phyloP scores from a whole-genome alignment of 176 grass and related monocot genomes.

The Aegilops longissima region DNA sequence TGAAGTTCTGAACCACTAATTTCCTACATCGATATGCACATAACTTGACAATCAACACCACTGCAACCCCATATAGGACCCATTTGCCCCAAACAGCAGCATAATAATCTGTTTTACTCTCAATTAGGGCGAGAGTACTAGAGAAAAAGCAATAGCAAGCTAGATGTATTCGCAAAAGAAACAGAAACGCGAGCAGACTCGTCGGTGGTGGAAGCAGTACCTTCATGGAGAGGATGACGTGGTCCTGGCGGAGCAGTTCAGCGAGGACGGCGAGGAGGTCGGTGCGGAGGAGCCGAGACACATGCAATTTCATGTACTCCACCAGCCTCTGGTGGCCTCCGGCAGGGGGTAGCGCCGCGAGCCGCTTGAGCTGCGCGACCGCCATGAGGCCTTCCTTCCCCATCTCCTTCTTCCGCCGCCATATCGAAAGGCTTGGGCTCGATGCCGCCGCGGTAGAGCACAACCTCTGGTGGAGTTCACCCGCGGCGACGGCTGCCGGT shows the following conservation, averaged over 20 bases:
- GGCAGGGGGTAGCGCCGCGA: conserved; percentile 46
- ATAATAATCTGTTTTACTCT: not conserved
- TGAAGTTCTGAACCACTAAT: not conserved
- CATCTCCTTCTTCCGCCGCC: conserved; percentile 95
- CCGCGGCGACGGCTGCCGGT: not conserved
- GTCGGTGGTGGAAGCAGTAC: conserved; percentile 22
- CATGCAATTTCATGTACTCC: conserved; percentile 75
- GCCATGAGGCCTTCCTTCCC: conserved; percentile 91
- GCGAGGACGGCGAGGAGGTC: conserved; percentile 82
- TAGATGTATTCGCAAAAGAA: not conserved
- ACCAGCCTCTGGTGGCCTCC: conserved; percentile 42
- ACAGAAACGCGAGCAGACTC: not conserved
- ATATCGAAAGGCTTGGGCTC: conserved; percentile 74
- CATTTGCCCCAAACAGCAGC: not conserved
- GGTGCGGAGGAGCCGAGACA: conserved; percentile 75
- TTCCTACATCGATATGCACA: not conserved
- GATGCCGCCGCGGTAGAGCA: conserved; percentile 51
- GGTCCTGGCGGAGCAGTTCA: conserved; percentile 85
- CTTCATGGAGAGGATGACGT: conserved; percentile 78
- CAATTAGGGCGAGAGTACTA: not conserved
- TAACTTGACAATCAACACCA: not conserved
- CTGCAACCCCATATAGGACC: not conserved
- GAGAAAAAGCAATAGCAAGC: not conserved
- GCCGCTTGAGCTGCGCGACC: conserved; percentile 83
- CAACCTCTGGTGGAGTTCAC: not conserved